Evolutionary conservation across 2,329 filamentous ascomycete genomes (phyloP).

Genomic region (Pleoardoris graminearum): DNA sequence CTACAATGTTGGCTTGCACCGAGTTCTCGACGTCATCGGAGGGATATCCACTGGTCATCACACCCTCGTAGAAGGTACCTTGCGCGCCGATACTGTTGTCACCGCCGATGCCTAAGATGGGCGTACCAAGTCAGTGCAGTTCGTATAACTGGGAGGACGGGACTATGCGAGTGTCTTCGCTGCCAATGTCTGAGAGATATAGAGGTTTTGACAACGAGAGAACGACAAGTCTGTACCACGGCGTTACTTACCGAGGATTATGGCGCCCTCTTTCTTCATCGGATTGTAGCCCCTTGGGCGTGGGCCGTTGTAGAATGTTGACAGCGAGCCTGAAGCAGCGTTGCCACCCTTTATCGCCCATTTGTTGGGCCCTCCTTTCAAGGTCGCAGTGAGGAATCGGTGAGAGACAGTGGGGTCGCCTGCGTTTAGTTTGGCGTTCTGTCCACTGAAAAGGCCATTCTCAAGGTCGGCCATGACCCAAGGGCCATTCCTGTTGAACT

Average conservation of each 20-base stretch:
- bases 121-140: too few species aligned
- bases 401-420: slow-evolving; percentile 57
- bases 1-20: slow-evolving; percentile 64
- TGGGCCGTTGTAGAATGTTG: slow-evolving; percentile 62
- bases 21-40: slow-evolving; percentile 61
- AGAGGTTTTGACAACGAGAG: too few species aligned
- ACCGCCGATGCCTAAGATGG: too few species aligned
- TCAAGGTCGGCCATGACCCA: slow-evolving; percentile 73
- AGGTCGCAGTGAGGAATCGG: slow-evolving; percentile 60
- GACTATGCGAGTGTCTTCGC: too few species aligned
- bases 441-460: slow-evolving; percentile 66
- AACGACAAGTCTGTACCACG: too few species aligned
- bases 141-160: too few species aligned
- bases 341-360: slow-evolving; percentile 66
- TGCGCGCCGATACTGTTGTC: slow-evolving; percentile 64
- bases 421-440: slow-evolving; percentile 51
- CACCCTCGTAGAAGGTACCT: slow-evolving; percentile 68
- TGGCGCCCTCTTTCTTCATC: slow-evolving; percentile 67
- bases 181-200: too few species aligned
- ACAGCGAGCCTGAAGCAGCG: slow-evolving; percentile 57
- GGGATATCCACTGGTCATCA: slow-evolving; percentile 65
- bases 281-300: slow-evolving; percentile 63
- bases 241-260: too few species aligned
- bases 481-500: slow-evolving; percentile 61
- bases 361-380: slow-evolving; percentile 60